These are phyloP conservation scores for Cucumis melo DNA, from an alignment of 306 rosid genomes.

Conservation along the genomic window DNA sequence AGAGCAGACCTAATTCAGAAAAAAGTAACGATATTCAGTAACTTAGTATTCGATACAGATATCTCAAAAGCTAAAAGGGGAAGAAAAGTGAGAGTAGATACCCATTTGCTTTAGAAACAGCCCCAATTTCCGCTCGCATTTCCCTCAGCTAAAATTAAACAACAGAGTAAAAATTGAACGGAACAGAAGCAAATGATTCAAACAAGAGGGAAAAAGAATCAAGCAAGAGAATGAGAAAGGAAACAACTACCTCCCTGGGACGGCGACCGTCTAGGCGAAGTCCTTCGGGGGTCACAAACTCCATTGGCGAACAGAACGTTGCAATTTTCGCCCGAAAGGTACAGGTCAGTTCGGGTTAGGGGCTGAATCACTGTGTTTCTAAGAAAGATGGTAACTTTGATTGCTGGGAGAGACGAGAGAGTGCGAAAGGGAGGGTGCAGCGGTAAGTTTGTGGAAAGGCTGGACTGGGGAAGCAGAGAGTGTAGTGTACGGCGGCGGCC, in stretches of 20 bases:
- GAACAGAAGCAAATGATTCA: background rate
- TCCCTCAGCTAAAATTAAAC: slow-evolving; percentile 57
- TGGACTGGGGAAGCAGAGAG: background rate
- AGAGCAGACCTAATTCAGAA: slow-evolving; percentile 46
- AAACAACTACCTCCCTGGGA: slow-evolving; percentile 25
- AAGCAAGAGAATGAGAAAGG: slow-evolving; percentile 3
- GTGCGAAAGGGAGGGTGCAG: background rate
- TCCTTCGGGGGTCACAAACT: slow-evolving; percentile 83
- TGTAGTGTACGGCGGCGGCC: background rate
- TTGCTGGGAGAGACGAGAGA: background rate
- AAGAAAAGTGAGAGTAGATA: slow-evolving; percentile 1
- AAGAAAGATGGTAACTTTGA: background rate
- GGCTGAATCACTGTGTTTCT: too few relatives aligned
- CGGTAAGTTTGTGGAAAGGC: background rate
- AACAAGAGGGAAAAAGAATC: background rate
- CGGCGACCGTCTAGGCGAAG: slow-evolving; percentile 90
- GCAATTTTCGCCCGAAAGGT: background rate
- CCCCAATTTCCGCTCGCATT: slow-evolving; percentile 77
- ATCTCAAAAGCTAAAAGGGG: background rate
- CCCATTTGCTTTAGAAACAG: slow-evolving; percentile 89
- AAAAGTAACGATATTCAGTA: background rate
- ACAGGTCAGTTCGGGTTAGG: background rate
- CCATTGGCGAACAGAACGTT: slow-evolving; percentile 25
- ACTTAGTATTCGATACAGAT: background rate
- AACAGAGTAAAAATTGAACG: background rate